phyloP scores from a whole-genome alignment of 441 rosid genomes.

The Populus hybrid region DNA sequence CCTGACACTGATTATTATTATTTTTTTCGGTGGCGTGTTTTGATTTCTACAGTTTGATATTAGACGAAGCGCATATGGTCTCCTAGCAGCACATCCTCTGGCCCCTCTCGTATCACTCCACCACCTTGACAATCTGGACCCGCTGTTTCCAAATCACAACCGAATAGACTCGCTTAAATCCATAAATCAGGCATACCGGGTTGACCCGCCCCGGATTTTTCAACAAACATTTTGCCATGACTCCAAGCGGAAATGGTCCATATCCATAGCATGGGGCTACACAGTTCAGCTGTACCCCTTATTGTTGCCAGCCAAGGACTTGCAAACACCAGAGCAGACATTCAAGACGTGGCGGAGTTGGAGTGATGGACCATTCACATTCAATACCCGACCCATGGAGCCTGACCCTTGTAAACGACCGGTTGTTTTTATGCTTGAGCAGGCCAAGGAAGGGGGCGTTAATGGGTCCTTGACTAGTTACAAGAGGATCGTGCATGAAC shows the following conservation, averaged over 20 bases:
- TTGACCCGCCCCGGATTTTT: slow-evolving; percentile 63
- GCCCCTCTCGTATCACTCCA: slow-evolving; percentile 75
- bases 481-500: slow-evolving; percentile 18
- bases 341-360: slow-evolving; percentile 74
- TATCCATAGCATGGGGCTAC: slow-evolving; percentile 82
- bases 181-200: slow-evolving; percentile 42
- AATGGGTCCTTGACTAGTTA: slow-evolving; percentile 55
- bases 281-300: slow-evolving; percentile 60
- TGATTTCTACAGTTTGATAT: slow-evolving; percentile 58
- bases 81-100: slow-evolving; percentile 72
- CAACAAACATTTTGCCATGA: slow-evolving; percentile 69
- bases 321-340: slow-evolving; percentile 57
- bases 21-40: not conserved
- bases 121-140: slow-evolving; percentile 56
- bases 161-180: slow-evolving; percentile 44
- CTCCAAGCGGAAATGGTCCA: slow-evolving; percentile 55
- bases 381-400: slow-evolving; percentile 52
- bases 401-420: slow-evolving; percentile 56
- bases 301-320: slow-evolving; percentile 36
- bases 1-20: not conserved
- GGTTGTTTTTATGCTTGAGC: slow-evolving; percentile 52
- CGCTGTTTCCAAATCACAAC: slow-evolving; percentile 55
- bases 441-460: slow-evolving; percentile 32
- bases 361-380: slow-evolving; percentile 66
- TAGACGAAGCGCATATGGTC: slow-evolving; percentile 67